phyloP scores from a whole-genome alignment of 1,139 yeast species.

The Maudiozyma humilis region DNA sequence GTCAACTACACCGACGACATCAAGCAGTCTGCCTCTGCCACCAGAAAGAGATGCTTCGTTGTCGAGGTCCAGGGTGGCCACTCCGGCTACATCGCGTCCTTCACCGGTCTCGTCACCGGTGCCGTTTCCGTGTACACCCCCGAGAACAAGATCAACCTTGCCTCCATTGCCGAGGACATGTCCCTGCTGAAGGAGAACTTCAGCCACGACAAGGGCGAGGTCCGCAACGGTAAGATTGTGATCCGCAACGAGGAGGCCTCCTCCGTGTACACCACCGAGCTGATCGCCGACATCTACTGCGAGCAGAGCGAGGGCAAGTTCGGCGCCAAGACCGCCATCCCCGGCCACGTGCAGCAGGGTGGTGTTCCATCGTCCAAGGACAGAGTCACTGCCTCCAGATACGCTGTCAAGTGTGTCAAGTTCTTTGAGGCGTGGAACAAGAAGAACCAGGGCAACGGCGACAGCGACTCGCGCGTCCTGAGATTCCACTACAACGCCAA shows the following conservation, averaged over 20 bases:
- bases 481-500: slow-evolving; percentile 36
- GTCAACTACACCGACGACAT: slow-evolving; percentile 73
- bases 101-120: slow-evolving; percentile 60
- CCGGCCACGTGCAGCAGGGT: slow-evolving; percentile 98
- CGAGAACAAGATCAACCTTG: slow-evolving; percentile 54
- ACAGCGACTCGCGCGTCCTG: slow-evolving; percentile 31
- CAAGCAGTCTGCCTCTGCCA: slow-evolving; percentile 70
- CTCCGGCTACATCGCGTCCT: slow-evolving; percentile 70
- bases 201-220: slow-evolving; percentile 50
- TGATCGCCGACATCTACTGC: slow-evolving; percentile 73
- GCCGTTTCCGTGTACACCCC: slow-evolving; percentile 73
- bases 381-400: slow-evolving; percentile 83
- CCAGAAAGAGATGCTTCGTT: slow-evolving; percentile 69
- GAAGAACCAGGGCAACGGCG: slow-evolving; percentile 28
- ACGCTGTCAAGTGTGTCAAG: slow-evolving; percentile 79
- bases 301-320: slow-evolving; percentile 69
- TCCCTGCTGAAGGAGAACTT: slow-evolving; percentile 48
- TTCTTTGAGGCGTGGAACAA: slow-evolving; percentile 58
- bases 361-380: slow-evolving; percentile 93
- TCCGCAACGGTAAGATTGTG: slow-evolving; percentile 71
- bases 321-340: slow-evolving; percentile 91
- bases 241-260: slow-evolving; percentile 84
- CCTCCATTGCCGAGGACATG: slow-evolving; percentile 55
- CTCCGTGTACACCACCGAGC: slow-evolving; percentile 67
- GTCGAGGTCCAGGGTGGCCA: slow-evolving; percentile 86